phyloP scores from a whole-genome alignment of 1,284 basidiomycete genomes.

The Mycosarcoma maydis region DNA sequence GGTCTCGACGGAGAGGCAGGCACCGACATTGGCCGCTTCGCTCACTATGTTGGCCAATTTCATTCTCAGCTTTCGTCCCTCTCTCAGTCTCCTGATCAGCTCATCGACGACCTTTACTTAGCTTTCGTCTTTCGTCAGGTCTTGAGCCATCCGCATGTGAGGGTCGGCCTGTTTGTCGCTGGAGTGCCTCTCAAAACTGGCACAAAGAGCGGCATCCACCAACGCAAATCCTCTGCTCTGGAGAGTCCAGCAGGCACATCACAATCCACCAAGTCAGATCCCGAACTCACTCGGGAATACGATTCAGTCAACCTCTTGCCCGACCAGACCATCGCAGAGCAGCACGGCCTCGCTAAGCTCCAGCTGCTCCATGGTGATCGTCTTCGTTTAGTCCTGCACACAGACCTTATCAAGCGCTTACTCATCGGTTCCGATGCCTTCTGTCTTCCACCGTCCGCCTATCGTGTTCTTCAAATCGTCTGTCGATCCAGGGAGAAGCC shows the following conservation, averaged over 20 bases:
- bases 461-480: conserved; percentile 84
- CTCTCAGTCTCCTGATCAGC: conserved; percentile 70
- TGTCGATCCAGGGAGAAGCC: conserved; percentile 80
- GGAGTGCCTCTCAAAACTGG: conserved; percentile 19
- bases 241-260: conserved; percentile 9
- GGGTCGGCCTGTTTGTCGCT: conserved; percentile 71
- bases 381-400: conserved; percentile 78
- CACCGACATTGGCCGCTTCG: conserved; percentile 76
- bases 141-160: conserved; percentile 76
- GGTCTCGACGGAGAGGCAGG: conserved; percentile 85
- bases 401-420: conserved; percentile 77
- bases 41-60: conserved; percentile 76
- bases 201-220: conserved; percentile 25
- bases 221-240: not conserved
- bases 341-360: conserved; percentile 69
- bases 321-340: conserved; percentile 23
- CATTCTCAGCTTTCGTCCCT: conserved; percentile 69
- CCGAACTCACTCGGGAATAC: conserved; percentile 5
- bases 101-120: conserved; percentile 77
- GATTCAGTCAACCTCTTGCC: conserved; percentile 32
- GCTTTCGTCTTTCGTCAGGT: conserved; percentile 83
- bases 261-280: conserved; percentile 1
- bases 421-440: conserved; percentile 83
- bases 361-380: conserved; percentile 65
- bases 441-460: conserved; percentile 81